phyloP scores from a whole-genome alignment of 2,329 filamentous ascomycete genomes.

The Cercospora zeina region DNA sequence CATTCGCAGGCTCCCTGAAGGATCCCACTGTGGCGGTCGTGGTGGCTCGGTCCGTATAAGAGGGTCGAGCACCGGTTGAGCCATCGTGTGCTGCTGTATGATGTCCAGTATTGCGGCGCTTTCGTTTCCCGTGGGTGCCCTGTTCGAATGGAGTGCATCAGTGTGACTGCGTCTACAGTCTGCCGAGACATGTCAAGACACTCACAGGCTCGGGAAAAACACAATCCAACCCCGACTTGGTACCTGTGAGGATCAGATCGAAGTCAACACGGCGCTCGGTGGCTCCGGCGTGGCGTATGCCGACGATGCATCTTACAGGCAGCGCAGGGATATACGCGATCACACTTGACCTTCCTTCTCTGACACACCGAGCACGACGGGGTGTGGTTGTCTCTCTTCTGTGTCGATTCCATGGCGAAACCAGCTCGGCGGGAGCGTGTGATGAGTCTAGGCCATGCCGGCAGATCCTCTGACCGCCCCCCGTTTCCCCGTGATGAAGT shows the following conservation, averaged over 20 bases:
- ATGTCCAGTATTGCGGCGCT: constrained; percentile 23
- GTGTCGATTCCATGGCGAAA: constrained; percentile 10
- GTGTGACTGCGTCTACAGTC: background rate
- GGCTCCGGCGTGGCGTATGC: background rate
- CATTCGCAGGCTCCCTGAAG: constrained; percentile 14
- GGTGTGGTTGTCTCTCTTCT: constrained; percentile 34
- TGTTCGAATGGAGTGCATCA: constrained; percentile 20
- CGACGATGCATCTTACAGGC: constrained; percentile 9
- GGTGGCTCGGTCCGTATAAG: constrained; percentile 18
- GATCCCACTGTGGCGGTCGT: constrained; percentile 15
- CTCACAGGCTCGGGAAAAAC: constrained; percentile 14
- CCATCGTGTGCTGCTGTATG: constrained; percentile 12
- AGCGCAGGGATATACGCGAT: constrained; percentile 25
- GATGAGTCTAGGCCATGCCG: constrained; percentile 12
- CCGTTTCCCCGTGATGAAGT: background rate
- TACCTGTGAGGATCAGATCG: background rate
- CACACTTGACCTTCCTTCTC: constrained; percentile 34
- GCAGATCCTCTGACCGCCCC: background rate
- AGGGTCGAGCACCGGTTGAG: background rate
- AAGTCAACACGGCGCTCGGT: background rate
- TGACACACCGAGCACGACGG: constrained; percentile 34
- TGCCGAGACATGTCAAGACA: background rate
- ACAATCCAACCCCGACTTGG: constrained; percentile 34
- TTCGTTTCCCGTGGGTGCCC: constrained; percentile 27
- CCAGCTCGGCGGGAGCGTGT: constrained; percentile 6